These are phyloP conservation scores for Lecanoromycetidae sp. DNA, from an alignment of 2,329 filamentous ascomycete genomes.

Conservation along the genomic window DNA sequence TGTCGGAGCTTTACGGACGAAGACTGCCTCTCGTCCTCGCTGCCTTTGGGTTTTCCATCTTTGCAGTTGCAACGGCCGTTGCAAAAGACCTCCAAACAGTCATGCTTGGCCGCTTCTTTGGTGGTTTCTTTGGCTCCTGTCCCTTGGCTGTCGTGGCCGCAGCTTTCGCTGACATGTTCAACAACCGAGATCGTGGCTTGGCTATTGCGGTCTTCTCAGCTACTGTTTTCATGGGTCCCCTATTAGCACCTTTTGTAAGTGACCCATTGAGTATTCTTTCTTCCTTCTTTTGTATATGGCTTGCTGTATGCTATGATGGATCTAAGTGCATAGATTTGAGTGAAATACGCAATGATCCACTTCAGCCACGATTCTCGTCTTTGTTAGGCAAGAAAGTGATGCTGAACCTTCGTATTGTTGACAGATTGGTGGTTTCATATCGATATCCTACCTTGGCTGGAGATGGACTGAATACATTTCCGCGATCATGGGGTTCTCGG, in stretches of 20 bases:
- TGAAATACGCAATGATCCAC: no score
- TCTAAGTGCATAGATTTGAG: no score
- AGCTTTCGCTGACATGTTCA: slow-evolving; percentile 38
- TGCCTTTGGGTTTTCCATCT: slow-evolving; percentile 37
- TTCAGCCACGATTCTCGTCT: no score
- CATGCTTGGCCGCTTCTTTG: slow-evolving; percentile 43
- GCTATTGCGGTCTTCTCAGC: slow-evolving; percentile 35
- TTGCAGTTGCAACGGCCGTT: slow-evolving; percentile 42
- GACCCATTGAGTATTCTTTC: no score
- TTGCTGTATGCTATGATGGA: no score
- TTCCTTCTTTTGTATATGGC: no score
- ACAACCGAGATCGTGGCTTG: slow-evolving; percentile 34
- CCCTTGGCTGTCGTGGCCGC: slow-evolving; percentile 41
- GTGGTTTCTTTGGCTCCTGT: slow-evolving; percentile 40
- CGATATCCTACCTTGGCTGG: slow-evolving; percentile 7
- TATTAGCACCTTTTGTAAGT: no score
- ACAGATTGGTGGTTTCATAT: slow-evolving; percentile 23
- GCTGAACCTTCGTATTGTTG: no score
- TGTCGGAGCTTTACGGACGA: slow-evolving; percentile 42
- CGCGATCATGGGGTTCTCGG: slow-evolving; percentile 24
- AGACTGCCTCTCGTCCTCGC: slow-evolving; percentile 37
- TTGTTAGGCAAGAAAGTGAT: no score
- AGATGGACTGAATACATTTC: slow-evolving; percentile 22
- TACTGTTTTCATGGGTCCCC: slow-evolving; percentile 40
- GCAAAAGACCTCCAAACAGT: slow-evolving; percentile 43